A percentile compares a stretch with the other conserved stretches of the same genome.
Evolutionary conservation across 108 stramenopile species (phyloP).

Genomic region (Chaetoceros tenuissimus): DNA sequence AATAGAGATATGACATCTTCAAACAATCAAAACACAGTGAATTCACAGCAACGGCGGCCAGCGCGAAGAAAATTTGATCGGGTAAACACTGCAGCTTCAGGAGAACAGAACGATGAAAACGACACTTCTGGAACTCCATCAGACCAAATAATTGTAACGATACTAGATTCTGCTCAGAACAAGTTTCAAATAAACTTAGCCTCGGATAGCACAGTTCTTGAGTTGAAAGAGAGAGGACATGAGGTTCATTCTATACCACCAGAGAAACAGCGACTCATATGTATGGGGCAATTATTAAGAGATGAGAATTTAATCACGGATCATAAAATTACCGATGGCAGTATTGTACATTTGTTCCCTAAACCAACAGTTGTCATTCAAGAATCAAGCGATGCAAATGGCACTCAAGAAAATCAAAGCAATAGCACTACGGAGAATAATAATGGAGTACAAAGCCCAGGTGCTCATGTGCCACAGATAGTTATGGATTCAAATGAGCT

Average conservation of each 20-base stretch:
- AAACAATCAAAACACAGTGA: too few species aligned
- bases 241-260: slow-evolving; percentile 57
- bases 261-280: slow-evolving; percentile 57
- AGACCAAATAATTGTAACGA: slow-evolving; percentile 30
- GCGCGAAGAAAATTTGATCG: not conserved
- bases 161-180: slow-evolving; percentile 61
- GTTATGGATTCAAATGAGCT: slow-evolving; percentile 63
- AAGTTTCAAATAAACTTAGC: slow-evolving; percentile 50
- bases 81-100: slow-evolving; percentile 4
- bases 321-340: slow-evolving; percentile 34
- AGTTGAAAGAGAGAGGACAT: slow-evolving; percentile 36
- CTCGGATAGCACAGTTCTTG: slow-evolving; percentile 39
- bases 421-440: slow-evolving; percentile 6
- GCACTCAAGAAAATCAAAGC: not conserved
- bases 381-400: not conserved
- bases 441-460: slow-evolving; percentile 10
- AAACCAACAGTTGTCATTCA: slow-evolving; percentile 68
- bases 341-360: slow-evolving; percentile 74
- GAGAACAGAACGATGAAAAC: not conserved
- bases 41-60: too few species aligned
- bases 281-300: slow-evolving; percentile 54
- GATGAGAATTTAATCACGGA: slow-evolving; percentile 39
- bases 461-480: slow-evolving; percentile 72
- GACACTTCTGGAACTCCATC: too few species aligned
- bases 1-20: too few species aligned